Evolutionary conservation across 1,284 basidiomycete genomes (phyloP).

Genomic region (Austroboletus novae-zelandiae): DNA sequence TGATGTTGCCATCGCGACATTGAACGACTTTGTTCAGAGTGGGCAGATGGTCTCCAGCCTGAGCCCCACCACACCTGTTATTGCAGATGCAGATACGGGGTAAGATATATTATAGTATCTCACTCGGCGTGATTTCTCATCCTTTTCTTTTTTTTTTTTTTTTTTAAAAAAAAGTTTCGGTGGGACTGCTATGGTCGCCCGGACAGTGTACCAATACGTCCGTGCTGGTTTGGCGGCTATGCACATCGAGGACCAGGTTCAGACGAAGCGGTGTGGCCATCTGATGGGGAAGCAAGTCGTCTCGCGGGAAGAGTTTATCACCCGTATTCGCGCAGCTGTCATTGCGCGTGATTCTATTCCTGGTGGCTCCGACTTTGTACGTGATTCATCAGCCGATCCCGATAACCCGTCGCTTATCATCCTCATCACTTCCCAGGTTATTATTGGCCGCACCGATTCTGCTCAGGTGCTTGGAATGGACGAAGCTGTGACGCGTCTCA

Average conservation of each 20-base stretch:
- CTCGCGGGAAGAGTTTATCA: conserved; percentile 70
- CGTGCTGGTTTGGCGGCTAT: conserved; percentile 72
- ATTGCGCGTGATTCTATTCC: conserved; percentile 69
- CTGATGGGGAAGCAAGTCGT: conserved; percentile 77
- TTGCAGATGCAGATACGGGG: conserved; percentile 82
- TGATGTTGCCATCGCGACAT: conserved; percentile 77
- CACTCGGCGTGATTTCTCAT: background rate
- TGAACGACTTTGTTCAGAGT: conserved; percentile 72
- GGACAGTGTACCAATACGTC: conserved; percentile 72
- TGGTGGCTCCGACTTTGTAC: conserved; percentile 66
- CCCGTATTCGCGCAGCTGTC: conserved; percentile 75
- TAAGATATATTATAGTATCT: conserved; percentile 18
- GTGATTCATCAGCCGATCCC: conserved; percentile 2
- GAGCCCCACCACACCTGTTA: conserved; percentile 64
- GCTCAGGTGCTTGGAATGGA: conserved; percentile 80
- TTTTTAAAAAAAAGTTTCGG: conserved; percentile 51
- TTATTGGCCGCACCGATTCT: conserved; percentile 82
- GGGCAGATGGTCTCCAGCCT: conserved; percentile 67
- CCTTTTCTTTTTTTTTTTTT: background rate
- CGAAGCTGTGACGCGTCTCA: conserved; percentile 67
- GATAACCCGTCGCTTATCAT: background rate
- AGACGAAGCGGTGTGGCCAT: conserved; percentile 82
- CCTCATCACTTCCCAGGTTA: conserved; percentile 42
- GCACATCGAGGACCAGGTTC: conserved; percentile 83
- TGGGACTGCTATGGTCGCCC: conserved; percentile 72